A percentile compares a stretch with the other conserved stretches of the same genome.
phyloP scores from a whole-genome alignment of 129 eudicot species.

The Logfia minima region DNA sequence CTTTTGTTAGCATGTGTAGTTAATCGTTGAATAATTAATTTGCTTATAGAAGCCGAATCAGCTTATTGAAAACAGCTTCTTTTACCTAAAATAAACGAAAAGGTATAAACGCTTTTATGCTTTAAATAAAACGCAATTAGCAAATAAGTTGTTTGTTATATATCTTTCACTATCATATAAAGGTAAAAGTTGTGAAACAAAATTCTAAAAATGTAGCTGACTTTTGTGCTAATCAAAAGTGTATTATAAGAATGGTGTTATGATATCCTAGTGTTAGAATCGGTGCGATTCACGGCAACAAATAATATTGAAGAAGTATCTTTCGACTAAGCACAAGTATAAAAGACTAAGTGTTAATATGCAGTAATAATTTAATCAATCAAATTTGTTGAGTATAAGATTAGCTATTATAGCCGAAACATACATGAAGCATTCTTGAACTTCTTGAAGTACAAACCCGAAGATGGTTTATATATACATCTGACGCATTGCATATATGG shows the following conservation, averaged over 20 bases:
- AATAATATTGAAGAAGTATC: too few relatives aligned
- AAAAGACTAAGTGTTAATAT: too few relatives aligned
- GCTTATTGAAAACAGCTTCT: background rate
- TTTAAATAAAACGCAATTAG: background rate
- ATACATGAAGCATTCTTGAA: too few relatives aligned
- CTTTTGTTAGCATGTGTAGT: background rate
- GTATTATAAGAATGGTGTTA: too few relatives aligned
- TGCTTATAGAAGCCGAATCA: background rate
- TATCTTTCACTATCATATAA: background rate
- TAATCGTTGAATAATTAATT: background rate
- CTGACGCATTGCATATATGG: too few relatives aligned
- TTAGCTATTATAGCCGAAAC: too few relatives aligned
- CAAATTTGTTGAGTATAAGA: too few relatives aligned
- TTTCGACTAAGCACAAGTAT: too few relatives aligned
- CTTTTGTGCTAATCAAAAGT: conserved; percentile 6
- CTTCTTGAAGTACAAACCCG: too few relatives aligned
- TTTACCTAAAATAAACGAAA: background rate
- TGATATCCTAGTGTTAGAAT: background rate
- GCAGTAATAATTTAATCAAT: too few relatives aligned
- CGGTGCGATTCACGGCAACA: too few relatives aligned
- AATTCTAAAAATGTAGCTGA: background rate
- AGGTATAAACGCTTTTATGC: background rate
- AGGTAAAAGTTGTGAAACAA: conserved; percentile 4
- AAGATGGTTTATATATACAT: too few relatives aligned
- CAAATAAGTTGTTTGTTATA: background rate